These are phyloP conservation scores for Apiospora hydei DNA, from an alignment of 2,329 filamentous ascomycete species.

Conservation along the genomic window DNA sequence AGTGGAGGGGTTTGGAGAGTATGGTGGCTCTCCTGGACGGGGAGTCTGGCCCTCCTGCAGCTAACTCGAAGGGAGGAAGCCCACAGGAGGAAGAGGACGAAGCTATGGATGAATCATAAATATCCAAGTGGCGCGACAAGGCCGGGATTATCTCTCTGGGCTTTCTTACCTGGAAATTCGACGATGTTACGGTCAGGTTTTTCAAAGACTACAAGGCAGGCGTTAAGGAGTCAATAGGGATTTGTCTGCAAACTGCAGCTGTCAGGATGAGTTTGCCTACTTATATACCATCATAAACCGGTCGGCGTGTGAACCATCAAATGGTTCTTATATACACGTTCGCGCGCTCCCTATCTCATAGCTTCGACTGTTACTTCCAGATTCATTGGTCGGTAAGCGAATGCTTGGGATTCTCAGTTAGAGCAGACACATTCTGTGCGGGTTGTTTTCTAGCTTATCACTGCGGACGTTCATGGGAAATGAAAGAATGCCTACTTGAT, in stretches of 20 bases:
- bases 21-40: constrained; percentile 55
- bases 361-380: not conserved
- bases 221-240: not conserved
- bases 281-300: not conserved
- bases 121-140: not conserved
- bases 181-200: constrained; percentile 2
- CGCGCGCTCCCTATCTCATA: not conserved
- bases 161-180: not conserved
- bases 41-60: constrained; percentile 28
- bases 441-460: not conserved
- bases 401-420: not conserved
- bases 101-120: constrained; percentile 41
- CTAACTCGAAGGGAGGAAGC: not conserved
- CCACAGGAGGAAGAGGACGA: constrained; percentile 15
- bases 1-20: constrained; percentile 63
- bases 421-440: not conserved
- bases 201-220: not conserved
- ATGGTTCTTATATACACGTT: not conserved
- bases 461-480: not conserved
- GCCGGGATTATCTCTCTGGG: not conserved
- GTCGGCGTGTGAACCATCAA: not conserved
- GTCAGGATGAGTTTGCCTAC: not conserved
- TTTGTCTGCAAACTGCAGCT: not conserved
- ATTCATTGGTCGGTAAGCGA: not conserved
- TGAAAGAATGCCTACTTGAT: not conserved